Evolutionary conservation across 139 green algal species (phyloP).

Genomic region (Asterochloris erici): DNA sequence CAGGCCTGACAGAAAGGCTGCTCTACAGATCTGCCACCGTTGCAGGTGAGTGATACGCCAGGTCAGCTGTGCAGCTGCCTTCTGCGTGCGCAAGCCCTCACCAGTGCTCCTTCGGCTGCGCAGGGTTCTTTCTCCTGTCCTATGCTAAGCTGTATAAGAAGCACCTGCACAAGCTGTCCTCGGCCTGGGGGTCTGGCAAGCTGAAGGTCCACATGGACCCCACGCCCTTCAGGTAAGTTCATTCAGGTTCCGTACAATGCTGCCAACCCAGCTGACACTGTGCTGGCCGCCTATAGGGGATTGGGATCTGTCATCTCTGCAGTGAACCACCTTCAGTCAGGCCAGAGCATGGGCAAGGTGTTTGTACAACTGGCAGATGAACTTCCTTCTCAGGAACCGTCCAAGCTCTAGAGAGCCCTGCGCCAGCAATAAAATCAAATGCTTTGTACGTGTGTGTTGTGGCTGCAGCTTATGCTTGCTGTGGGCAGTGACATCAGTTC

Average conservation of each 20-base stretch:
- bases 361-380: constrained; percentile 41
- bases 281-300: constrained; percentile 17
- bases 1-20: constrained; percentile 72
- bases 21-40: constrained; percentile 68
- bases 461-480: too few species aligned
- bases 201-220: constrained; percentile 50
- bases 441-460: too few species aligned
- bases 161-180: constrained; percentile 44
- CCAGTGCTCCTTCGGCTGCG: too few species aligned
- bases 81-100: too few species aligned
- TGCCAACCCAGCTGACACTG: too few species aligned
- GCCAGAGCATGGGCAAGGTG: constrained; percentile 77
- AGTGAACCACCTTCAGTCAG: constrained; percentile 68
- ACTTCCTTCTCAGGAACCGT: constrained; percentile 4
- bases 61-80: too few species aligned
- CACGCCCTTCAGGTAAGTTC: constrained; percentile 23
- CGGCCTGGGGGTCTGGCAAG: constrained; percentile 27
- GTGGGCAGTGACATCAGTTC: too few species aligned
- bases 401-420: background rate
- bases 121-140: constrained; percentile 79
- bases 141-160: constrained; percentile 38
- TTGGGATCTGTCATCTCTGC: constrained; percentile 61
- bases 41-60: background rate
- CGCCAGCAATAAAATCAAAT: too few species aligned
- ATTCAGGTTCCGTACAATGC: background rate